Conservation (phyloP, 352 stramenopile species). For the Ophiocytium majus region DNA sequence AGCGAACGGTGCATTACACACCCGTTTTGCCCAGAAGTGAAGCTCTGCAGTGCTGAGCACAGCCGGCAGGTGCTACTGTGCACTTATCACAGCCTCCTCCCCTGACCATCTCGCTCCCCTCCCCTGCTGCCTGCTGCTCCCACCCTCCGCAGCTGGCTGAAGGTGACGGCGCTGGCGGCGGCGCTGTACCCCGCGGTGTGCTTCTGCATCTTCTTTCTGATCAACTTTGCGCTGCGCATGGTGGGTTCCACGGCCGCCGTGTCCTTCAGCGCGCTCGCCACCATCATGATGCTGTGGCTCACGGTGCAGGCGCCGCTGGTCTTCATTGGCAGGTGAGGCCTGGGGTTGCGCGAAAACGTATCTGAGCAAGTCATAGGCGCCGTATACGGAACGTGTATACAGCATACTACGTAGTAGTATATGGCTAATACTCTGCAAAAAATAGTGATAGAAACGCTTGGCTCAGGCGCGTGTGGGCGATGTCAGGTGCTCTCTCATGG, state of each 20-base stretch:
- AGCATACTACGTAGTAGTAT: no score
- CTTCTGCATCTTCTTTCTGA: conserved; percentile 63
- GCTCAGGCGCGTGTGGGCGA: no score
- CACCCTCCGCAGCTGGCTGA: neutral
- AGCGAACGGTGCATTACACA: no score
- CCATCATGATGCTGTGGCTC: conserved; percentile 97
- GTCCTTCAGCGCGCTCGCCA: conserved; percentile 92
- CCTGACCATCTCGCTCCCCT: conserved; percentile 12
- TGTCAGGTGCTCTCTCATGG: no score
- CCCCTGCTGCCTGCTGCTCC: no score
- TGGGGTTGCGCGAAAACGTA: conserved; percentile 17
- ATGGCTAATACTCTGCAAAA: no score
- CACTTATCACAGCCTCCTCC: neutral
- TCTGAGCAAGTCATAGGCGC: no score
- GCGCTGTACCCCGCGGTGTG: conserved; percentile 83
- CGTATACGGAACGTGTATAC: no score
- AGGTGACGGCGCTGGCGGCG: conserved; percentile 87
- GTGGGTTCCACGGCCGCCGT: conserved; percentile 84
- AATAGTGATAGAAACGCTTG: no score
- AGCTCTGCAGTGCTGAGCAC: neutral
- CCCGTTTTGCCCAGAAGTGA: no score
- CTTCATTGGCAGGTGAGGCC: conserved; percentile 94
- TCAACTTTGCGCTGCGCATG: conserved; percentile 70
- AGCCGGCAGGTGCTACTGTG: neutral
- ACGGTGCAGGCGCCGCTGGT: conserved; percentile 91